Base-by-base conservation (phyloP, 768 basidiomycete species). In the Hericium rajendrae region DNA sequence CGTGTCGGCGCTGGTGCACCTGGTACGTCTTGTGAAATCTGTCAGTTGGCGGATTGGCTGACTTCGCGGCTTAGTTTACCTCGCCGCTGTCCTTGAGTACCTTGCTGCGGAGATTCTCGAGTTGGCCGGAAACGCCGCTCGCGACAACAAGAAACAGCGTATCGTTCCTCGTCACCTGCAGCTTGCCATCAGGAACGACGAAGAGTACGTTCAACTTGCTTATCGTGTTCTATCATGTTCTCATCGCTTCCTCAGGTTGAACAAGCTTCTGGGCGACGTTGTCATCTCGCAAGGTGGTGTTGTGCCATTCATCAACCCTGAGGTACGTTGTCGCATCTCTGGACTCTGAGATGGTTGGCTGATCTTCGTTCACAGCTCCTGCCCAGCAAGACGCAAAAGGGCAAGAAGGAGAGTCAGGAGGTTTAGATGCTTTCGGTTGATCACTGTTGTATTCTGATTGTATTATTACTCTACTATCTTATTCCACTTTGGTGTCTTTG, bases 251-350 rank as follows among this genome's bases (percentile, higher is more conserved):
- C 10, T 12, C n/a, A 86, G 84, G 65, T 72, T 88, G 69, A 84
- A 84, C 71, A 80, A 76, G 67, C 77, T 89, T 48, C 80, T 89
- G 48, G 86, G 85, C 24, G 76, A 85, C 63, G 94, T 95, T 61
- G 84, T 93, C 72, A 94, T 95, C 75, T 93, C 91, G 38, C 91
- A 95, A 71, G 94, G 94, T 73, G 94, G 94, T 79, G 91, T 93
- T 57, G 86, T 92, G 18, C 90, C 90, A 58, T 81, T 81, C 68
- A 95, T 95, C 69, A 78, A 82, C 65, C 75, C 81, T 51, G 84
- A 82, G 58, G 77, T 79, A 59, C 48, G 67, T 57, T 20, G 4
- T 2, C 32, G 16, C 20, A 15, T 43, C 26, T 11, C 20, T 48
- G 43, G 48, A 6, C 24, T 15, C 1, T 28, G 28, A 18, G n/a